These are phyloP conservation scores for Pseudogymnoascus sp. DNA, from an alignment of 2,329 filamentous ascomycete species.

Conservation along the genomic window DNA sequence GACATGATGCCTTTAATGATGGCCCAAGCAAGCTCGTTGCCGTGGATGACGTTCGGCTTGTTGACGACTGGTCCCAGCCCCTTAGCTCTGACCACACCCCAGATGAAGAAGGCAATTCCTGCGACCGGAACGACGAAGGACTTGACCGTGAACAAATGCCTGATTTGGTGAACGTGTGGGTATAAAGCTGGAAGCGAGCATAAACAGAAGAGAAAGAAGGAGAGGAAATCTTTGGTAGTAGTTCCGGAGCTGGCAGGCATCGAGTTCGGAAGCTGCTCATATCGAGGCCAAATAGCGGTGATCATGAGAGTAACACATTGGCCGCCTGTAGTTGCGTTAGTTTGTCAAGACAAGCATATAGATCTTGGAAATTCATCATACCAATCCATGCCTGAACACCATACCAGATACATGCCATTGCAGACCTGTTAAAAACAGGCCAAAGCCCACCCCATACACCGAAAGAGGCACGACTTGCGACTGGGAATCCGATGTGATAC, in stretches of 20 bases:
- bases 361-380: not conserved
- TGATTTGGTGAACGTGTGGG: slow-evolving; percentile 81
- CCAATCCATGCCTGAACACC: slow-evolving; percentile 73
- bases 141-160: slow-evolving; percentile 87
- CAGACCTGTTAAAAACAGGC: slow-evolving; percentile 84
- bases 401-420: slow-evolving; percentile 77
- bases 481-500: slow-evolving; percentile 86
- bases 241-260: slow-evolving; percentile 60
- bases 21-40: slow-evolving; percentile 67
- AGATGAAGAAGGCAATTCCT: slow-evolving; percentile 80
- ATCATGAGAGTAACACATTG: slow-evolving; percentile 87
- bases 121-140: slow-evolving; percentile 73
- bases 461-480: slow-evolving; percentile 68
- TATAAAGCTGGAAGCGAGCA: slow-evolving; percentile 74
- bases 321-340: slow-evolving; percentile 41
- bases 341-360: not conserved
- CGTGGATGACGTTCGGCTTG: slow-evolving; percentile 53
- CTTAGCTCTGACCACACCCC: slow-evolving; percentile 72
- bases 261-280: slow-evolving; percentile 54
- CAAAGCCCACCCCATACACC: slow-evolving; percentile 84
- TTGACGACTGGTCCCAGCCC: slow-evolving; percentile 76
- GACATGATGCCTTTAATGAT: slow-evolving; percentile 82
- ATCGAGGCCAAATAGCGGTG: slow-evolving; percentile 63
- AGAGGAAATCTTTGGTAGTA: slow-evolving; percentile 64
- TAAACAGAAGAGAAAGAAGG: slow-evolving; percentile 84